Conservation (phyloP, 164 flowering plant species). For the Piper longum region DNA sequence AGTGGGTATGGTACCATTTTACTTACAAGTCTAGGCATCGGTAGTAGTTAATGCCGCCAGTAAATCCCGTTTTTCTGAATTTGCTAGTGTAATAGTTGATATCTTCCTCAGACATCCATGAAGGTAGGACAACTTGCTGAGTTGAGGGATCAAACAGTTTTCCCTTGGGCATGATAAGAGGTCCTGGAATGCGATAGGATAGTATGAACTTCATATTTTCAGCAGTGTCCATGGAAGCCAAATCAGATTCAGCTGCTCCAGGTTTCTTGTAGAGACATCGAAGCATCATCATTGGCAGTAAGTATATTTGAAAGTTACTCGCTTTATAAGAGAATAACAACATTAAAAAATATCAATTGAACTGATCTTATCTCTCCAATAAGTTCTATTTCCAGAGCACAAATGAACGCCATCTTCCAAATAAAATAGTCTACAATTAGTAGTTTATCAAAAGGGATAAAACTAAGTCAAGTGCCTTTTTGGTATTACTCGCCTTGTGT, state of each 20-base stretch:
- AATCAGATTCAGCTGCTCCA: conserved; percentile 39
- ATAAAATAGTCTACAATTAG: too few relatives aligned
- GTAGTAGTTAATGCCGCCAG: conserved; percentile 45
- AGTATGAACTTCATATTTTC: conserved; percentile 35
- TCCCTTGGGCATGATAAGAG: conserved; percentile 20
- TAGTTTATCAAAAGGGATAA: too few relatives aligned
- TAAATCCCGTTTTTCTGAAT: conserved; percentile 38
- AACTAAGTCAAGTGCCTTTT: too few relatives aligned
- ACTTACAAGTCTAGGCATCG: conserved; percentile 40
- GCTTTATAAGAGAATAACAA: background rate
- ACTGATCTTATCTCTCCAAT: too few relatives aligned
- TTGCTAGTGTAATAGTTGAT: conserved; percentile 27
- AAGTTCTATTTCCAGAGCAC: too few relatives aligned
- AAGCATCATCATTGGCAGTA: background rate
- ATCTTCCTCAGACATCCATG: conserved; percentile 45
- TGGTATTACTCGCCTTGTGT: too few relatives aligned
- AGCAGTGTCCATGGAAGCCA: conserved; percentile 26
- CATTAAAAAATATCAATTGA: background rate
- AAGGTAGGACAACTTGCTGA: conserved; percentile 11
- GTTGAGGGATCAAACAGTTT: background rate
- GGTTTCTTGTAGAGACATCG: conserved; percentile 19
- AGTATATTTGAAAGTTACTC: background rate
- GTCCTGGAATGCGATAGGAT: conserved; percentile 13
- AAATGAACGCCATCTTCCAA: too few relatives aligned
- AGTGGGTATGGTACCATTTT: background rate